These are phyloP conservation scores for Xylariaceae sp. DNA, from an alignment of 2,329 filamentous ascomycete genomes.

Conservation along the genomic window DNA sequence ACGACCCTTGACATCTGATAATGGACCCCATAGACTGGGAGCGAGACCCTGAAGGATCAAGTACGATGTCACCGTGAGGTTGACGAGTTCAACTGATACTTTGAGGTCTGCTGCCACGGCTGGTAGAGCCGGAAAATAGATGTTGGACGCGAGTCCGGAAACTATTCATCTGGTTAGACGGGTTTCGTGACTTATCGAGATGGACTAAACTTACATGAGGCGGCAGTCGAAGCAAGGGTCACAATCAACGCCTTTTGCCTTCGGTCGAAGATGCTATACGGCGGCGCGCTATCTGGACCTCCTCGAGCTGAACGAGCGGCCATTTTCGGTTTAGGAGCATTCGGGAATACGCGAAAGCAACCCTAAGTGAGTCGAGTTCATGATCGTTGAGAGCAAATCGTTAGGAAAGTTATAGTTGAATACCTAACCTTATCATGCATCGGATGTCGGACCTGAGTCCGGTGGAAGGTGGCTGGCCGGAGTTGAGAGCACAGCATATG, in stretches of 20 bases:
- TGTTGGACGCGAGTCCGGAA: constrained; percentile 42
- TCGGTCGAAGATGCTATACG: constrained; percentile 50
- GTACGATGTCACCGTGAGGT: constrained; percentile 46
- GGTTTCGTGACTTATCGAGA: neutral
- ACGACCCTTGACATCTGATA: constrained; percentile 48
- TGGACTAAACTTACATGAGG: constrained; percentile 42
- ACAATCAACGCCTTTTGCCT: constrained; percentile 49
- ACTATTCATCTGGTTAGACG: constrained; percentile 26
- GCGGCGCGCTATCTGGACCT: constrained; percentile 22
- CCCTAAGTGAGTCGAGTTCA: too few relatives aligned
- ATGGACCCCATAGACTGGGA: constrained; percentile 48
- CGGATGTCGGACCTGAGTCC: constrained; percentile 8
- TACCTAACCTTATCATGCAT: neutral
- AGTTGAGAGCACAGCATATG: neutral
- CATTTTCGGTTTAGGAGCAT: too few relatives aligned
- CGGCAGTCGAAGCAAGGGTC: constrained; percentile 45
- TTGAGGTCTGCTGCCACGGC: constrained; percentile 42
- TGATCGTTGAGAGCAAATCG: too few relatives aligned
- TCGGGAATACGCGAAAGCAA: too few relatives aligned
- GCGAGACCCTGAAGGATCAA: constrained; percentile 55
- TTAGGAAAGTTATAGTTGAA: too few relatives aligned
- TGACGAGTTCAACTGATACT: constrained; percentile 39
- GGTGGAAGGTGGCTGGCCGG: constrained; percentile 1
- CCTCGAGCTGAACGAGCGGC: neutral
- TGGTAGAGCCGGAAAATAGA: constrained; percentile 50